Base-by-base conservation (phyloP, 2,329 filamentous ascomycete species). In the Monilinia laxa region DNA sequence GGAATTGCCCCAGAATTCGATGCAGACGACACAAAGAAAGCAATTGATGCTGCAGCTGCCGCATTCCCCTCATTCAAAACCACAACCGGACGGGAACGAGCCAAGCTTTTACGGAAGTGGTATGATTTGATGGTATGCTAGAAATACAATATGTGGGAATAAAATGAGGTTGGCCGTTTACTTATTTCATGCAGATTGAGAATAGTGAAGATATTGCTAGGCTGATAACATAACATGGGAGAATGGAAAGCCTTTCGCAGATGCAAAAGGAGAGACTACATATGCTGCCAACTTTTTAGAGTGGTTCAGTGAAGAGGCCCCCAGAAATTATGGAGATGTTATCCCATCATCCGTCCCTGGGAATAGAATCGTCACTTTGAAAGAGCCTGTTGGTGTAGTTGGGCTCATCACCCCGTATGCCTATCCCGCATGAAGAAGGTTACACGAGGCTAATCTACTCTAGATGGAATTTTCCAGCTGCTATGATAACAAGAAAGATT, bases 181-280 rank as follows among this genome's bases (percentile, higher is more conserved):
- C 38, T 68, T 20, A 52, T 47, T 12, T 23, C 18, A 45, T 28
- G 67, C 55, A 75, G 74, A 66, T 74, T 40, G 90, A 90, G 68
- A 93, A 96, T 73, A 82, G 85, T 57, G 91, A 93, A 40, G 92
- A 96, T 76, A 81, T 96, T 42, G 90, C 91, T 10, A 91, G 83
- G 68, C 83, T 96, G 69, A 93, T 96, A 74, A 95, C 92, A 93
- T 96, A 74, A 95, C 92, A 51, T 91, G 90, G 87, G 92, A 96
- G 81, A 96, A 96, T 72, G 92, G 92, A 70, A 96, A 96, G 81
- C 91, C 92, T 1, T 75, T 90, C 38, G 86, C 90, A 40, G 90
- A 93, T 75, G 88, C 90, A 47, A 86, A 85, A 75, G 88, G 87
- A 49, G 90, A 93, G 79, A 86, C 88, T 10, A 81, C 82, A 47